Conservation (phyloP, 164 flowering plant genomes). For the grape (Vitis vinifera) region ASM3070453v1 NC_081822.1:11219501-11220000, state of each 20-base stretch:
- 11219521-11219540: neutral
- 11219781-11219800: neutral
- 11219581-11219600: neutral
- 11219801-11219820: no score
- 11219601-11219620: neutral
- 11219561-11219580: neutral
- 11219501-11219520: neutral
- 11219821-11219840: no score
- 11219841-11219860: no score
- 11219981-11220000: no score
- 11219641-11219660: slow-evolving; percentile 5
- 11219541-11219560: neutral
- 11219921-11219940: no score
- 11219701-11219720: slow-evolving; percentile 13
- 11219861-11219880: no score
- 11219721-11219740: slow-evolving; percentile 34
- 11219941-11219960: no score
- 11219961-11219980: no score
- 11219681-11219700: neutral
- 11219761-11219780: slow-evolving; percentile 30
- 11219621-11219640: neutral
- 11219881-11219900: no score
- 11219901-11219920: fast-evolving
- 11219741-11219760: slow-evolving; percentile 18
- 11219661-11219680: neutral